Evolutionary conservation across 345 rosid genomes (phyloP).

Genomic region (Rhodamnia argentea): DNA sequence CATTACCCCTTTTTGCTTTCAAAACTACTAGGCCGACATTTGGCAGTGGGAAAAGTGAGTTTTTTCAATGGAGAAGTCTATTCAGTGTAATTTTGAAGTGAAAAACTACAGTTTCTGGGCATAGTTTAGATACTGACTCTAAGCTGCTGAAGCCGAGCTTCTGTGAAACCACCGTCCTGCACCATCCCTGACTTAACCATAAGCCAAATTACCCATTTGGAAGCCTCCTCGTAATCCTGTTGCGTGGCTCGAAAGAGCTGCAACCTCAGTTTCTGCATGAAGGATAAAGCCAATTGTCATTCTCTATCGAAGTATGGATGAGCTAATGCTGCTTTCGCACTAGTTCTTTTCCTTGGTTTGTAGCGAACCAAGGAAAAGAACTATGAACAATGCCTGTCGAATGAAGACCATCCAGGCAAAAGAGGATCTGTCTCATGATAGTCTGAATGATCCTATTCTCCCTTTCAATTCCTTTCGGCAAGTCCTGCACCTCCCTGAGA

Average conservation of each 20-base stretch:
- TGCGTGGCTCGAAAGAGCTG: constrained; percentile 74
- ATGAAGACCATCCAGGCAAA: constrained; percentile 96
- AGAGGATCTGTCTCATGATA: constrained; percentile 75
- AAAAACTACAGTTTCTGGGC: background rate
- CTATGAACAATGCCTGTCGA: constrained; percentile 95
- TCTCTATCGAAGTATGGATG: constrained; percentile 78
- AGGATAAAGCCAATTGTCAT: constrained; percentile 61
- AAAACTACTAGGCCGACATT: background rate
- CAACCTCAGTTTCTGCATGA: constrained; percentile 80
- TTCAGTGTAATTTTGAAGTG: background rate
- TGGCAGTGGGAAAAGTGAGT: background rate
- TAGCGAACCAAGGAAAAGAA: constrained; percentile 42
- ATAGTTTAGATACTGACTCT: constrained; percentile 29
- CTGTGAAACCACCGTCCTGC: constrained; percentile 90
- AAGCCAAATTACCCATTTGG: constrained; percentile 57
- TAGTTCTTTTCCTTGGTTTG: constrained; percentile 83
- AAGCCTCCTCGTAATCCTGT: constrained; percentile 85
- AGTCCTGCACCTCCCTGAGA: constrained; percentile 60
- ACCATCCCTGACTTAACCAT: constrained; percentile 92
- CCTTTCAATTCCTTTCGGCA: constrained; percentile 81
- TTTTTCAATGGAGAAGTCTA: background rate
- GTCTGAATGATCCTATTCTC: constrained; percentile 85
- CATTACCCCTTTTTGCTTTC: background rate
- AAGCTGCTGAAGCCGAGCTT: constrained; percentile 82
- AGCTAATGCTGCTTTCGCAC: constrained; percentile 84